phyloP scores from a whole-genome alignment of 805 yeast species.

The Nakazawaea peltata region DNA sequence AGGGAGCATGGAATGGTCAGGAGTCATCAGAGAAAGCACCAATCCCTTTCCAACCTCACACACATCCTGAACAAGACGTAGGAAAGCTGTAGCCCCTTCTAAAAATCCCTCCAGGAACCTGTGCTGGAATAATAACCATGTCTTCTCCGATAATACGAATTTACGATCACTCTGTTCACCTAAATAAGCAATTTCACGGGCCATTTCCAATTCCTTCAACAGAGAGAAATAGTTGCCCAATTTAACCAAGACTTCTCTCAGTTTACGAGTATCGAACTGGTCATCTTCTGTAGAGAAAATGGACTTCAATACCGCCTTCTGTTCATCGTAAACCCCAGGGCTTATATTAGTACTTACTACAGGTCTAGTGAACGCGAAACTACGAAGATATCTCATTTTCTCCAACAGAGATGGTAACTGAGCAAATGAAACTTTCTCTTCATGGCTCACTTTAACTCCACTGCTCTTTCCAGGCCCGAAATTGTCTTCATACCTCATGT shows the following conservation, averaged over 20 bases:
- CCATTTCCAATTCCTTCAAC: slow-evolving; percentile 40
- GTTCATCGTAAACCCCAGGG: slow-evolving; percentile 12
- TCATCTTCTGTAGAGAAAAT: slow-evolving; percentile 48
- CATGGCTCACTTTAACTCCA: slow-evolving; percentile 24
- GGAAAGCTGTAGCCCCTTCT: slow-evolving; percentile 37
- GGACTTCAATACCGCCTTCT: slow-evolving; percentile 40
- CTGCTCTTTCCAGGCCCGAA: slow-evolving; percentile 30
- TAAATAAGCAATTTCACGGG: slow-evolving; percentile 44
- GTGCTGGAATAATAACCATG: slow-evolving; percentile 29
- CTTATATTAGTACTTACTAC: slow-evolving; percentile 13
- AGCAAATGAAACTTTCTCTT: slow-evolving; percentile 29
- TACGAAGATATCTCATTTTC: slow-evolving; percentile 41
- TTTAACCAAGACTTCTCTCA: slow-evolving; percentile 35
- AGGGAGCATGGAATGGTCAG: slow-evolving; percentile 56
- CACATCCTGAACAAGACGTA: slow-evolving; percentile 31
- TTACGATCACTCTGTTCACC: slow-evolving; percentile 43
- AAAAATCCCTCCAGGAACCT: slow-evolving; percentile 32
- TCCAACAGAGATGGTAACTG: slow-evolving; percentile 63
- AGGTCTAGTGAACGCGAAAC: slow-evolving; percentile 34
- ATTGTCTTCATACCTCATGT: slow-evolving; percentile 37
- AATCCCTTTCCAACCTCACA: slow-evolving; percentile 43
- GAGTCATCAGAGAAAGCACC: slow-evolving; percentile 43
- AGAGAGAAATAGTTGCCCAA: slow-evolving; percentile 46
- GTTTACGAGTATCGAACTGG: slow-evolving; percentile 36
- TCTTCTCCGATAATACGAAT: slow-evolving; percentile 49